Base-by-base conservation (phyloP, 2,329 filamentous ascomycete species). In the Alternaria gaisen region DNA sequence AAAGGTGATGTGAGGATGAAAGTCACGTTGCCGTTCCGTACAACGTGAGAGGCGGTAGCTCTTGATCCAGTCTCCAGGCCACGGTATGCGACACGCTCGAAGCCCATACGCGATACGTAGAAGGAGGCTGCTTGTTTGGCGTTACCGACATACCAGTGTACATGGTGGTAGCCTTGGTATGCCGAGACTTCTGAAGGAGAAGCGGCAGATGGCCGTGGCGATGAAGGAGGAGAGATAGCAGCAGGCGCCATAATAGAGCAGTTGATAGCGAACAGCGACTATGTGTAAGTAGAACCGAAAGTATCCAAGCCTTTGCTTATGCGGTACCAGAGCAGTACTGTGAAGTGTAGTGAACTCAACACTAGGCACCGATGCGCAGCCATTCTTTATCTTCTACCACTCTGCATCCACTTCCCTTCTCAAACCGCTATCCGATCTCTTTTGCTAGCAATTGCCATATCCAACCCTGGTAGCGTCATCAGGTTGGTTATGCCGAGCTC, bases 121-220 rank as follows among this genome's bases (percentile, higher is more conserved):
- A 92, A 97, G 14, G 90, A 87, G 40, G 94, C 94, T 3, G 93
- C 92, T 83, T 97, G 94, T 82, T 97, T 97, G 71, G 94, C 94
- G 77, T 98, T 98, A 76, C 94, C 93, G 30, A 97, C 94, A 83
- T 93, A 97, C 94, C 94, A 97, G 69, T 93, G 94, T 58, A 97
- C 87, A 80, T 97, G 92, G 81, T 97, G 92, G 79, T 97, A 97
- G 75, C 92, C 93, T 63, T 88, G 87, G 82, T 97, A 94, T 76
- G 80, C 63, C 71, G 81, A 70, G 70, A 84, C 51, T 74, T 77
- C 73, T 34, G 68, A 68, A 16, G 71, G 65, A n/a, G 65, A 61
- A 24, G 70, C 56, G 42, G 66, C 61, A 24, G 68, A 61, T 9
- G 65, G 65, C 12, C 60, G 63, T 12, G 77, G 74, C n/a, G 77